Conservation (phyloP, 2,329 filamentous ascomycete genomes). For the Fonsecaea pedrosoi region DNA sequence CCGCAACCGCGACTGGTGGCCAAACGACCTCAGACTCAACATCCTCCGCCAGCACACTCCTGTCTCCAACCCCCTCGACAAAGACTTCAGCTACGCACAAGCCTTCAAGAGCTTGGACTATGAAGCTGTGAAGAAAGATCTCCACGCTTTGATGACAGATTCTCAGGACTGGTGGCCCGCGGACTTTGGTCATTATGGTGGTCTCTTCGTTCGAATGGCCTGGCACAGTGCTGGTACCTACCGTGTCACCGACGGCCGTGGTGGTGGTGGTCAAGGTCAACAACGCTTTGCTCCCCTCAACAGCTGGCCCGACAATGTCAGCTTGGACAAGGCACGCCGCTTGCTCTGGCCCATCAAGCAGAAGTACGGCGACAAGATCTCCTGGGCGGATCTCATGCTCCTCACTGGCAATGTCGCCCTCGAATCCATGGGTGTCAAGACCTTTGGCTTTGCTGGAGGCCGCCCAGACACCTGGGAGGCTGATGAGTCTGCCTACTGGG, state of each 20-base stretch:
- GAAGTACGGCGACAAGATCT: constrained; percentile 83
- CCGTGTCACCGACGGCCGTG: constrained; percentile 75
- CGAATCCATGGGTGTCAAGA: constrained; percentile 76
- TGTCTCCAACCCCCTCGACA: constrained; percentile 67
- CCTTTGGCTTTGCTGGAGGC: constrained; percentile 75
- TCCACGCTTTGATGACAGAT: constrained; percentile 74
- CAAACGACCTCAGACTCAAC: constrained; percentile 69
- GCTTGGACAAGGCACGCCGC: constrained; percentile 79
- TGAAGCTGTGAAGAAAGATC: constrained; percentile 74
- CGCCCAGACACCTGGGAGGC: constrained; percentile 76
- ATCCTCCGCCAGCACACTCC: constrained; percentile 75
- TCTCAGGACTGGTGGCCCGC: constrained; percentile 84
- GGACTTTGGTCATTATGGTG: constrained; percentile 81
- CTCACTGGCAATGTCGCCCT: constrained; percentile 78
- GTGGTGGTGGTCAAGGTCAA: constrained; percentile 75
- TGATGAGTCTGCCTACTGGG: constrained; percentile 79
- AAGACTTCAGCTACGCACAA: constrained; percentile 73
- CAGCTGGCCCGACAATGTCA: constrained; percentile 81
- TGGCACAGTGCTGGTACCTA: constrained; percentile 84
- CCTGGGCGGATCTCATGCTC: constrained; percentile 76
- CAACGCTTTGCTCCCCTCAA: constrained; percentile 82
- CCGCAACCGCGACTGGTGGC: constrained; percentile 76
- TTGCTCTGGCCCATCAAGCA: constrained; percentile 83
- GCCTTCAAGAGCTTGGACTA: constrained; percentile 78
- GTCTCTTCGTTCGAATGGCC: constrained; percentile 79